Evolutionary conservation across 495 filamentous ascomycete species (phyloP), one percentile per base, ranked within the genome.

Genomic region (Trichocladium uniseriatum): DNA sequence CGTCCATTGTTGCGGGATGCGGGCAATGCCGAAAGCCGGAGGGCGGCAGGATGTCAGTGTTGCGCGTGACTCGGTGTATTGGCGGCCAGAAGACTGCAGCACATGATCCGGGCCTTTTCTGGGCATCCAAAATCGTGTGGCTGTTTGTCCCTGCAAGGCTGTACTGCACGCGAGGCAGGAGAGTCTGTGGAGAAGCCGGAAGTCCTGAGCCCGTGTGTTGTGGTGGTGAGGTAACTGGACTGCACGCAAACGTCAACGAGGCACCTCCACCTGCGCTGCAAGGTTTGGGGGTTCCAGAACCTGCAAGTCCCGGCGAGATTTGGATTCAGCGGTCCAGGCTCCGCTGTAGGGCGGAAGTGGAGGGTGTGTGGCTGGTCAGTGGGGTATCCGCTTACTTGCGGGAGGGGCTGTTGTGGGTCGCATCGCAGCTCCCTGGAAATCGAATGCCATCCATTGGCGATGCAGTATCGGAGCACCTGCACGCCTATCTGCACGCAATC

Each of bases 1-100:
- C 72, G 58, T 73, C 71, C 75, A 78, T 78, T 20, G 36, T 49
- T 40, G 41, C 18, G 21, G 40, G 36, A 48, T 40, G 41, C 18
- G 21, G 40, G 44, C 48, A 39, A 49, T 48, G 37, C 40, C 47
- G 56, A 53, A 29, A 16, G 35, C 8, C 20, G 35, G 4, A 38
- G n/a, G 29, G 29, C 38, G 28, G 47, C 38, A 38, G 39, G 27
- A 29, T 19, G 18, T 43, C 18, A 41, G 42, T 28, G 49, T 21
- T 51, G 57, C 53, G 60, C 49, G 54, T 63, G 54, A 58, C 54
- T 46, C 38, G 40, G 45, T 45, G 45, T 47, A 43, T 43, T 13
- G 29, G 42, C 39, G 47, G 49, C 51, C 48, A 45, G 27, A 43
- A 47, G 57, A 37, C 38, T 31, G 51, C 47, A 43, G 43, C 36